phyloP scores from a whole-genome alignment of 2,329 filamentous ascomycete genomes.

The Beauveria caledonica region DNA sequence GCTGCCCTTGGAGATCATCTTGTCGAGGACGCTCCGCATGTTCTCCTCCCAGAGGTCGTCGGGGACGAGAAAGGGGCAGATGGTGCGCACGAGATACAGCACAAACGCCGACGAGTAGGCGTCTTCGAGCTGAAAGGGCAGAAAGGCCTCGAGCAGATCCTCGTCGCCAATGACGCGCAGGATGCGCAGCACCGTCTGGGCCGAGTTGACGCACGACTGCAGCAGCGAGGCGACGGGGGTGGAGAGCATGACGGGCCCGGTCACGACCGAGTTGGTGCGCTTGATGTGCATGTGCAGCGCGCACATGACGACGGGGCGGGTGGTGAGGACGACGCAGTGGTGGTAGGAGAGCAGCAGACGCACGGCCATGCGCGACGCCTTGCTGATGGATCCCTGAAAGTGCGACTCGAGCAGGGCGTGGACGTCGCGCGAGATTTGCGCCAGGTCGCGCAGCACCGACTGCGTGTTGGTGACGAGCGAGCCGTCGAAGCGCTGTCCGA shows the following conservation, averaged over 20 bases:
- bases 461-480: conserved; percentile 22
- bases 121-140: conserved; percentile 34
- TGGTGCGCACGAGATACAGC: conserved; percentile 25
- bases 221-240: conserved; percentile 21
- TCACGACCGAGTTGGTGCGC: conserved; percentile 15
- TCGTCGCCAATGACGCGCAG: conserved; percentile 21
- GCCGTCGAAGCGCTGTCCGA: conserved; percentile 21
- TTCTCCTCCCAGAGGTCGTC: conserved; percentile 29
- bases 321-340: conserved; percentile 23
- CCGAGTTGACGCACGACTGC: conserved; percentile 22
- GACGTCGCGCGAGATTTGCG: conserved; percentile 20
- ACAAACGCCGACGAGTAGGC: conserved; percentile 34
- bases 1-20: conserved; percentile 29
- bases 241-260: conserved; percentile 16
- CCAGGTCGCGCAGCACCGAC: conserved; percentile 20
- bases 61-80: conserved; percentile 26
- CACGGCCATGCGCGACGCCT: conserved; percentile 20
- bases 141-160: conserved; percentile 27
- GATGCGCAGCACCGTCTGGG: conserved; percentile 20
- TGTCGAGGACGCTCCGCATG: conserved; percentile 28
- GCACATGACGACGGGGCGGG: conserved; percentile 24
- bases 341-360: conserved; percentile 21
- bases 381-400: conserved; percentile 22
- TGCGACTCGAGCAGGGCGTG: conserved; percentile 20
- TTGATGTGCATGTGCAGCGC: conserved; percentile 25